Percentiles rank a stretch among this genome's conserved stretches.
Evolutionary conservation across 2,329 filamentous ascomycete species (phyloP).

Genomic region (Microcyclosporella mali): DNA sequence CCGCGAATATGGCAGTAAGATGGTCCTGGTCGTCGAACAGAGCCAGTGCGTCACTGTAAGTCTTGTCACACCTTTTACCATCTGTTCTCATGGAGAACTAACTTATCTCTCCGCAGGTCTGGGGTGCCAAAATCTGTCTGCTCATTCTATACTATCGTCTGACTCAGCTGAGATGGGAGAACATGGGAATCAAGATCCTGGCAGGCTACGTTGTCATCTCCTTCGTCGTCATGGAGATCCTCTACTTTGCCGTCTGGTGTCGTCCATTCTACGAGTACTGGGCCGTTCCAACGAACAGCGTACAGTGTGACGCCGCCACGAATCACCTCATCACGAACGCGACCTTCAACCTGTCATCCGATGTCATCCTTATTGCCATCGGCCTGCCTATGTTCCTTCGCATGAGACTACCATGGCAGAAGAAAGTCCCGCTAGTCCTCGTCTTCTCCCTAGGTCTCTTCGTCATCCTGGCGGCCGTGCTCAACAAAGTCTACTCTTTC

Average conservation of each 20-base stretch:
- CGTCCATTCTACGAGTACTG: constrained; percentile 35
- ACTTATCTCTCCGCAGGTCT: constrained; percentile 18
- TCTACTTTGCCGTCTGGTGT: constrained; percentile 38
- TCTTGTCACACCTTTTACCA: background rate
- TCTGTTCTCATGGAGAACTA: background rate
- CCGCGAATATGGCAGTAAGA: constrained; percentile 32
- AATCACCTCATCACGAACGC: constrained; percentile 36
- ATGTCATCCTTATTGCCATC: constrained; percentile 40
- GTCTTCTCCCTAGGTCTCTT: constrained; percentile 54
- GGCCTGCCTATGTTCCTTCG: constrained; percentile 42
- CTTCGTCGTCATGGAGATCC: constrained; percentile 36
- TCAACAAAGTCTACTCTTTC: constrained; percentile 60
- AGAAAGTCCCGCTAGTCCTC: constrained; percentile 49
- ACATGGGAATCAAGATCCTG: constrained; percentile 31
- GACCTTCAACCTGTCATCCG: constrained; percentile 42
- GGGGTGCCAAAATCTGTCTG: constrained; percentile 35
- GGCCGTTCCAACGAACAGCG: constrained; percentile 26
- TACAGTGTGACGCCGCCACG: constrained; percentile 38
- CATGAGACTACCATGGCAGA: constrained; percentile 38
- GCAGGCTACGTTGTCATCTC: constrained; percentile 31
- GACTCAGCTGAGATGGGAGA: constrained; percentile 32
- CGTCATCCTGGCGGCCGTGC: constrained; percentile 51
- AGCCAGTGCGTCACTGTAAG: constrained; percentile 28
- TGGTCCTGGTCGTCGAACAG: constrained; percentile 36
- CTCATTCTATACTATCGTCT: constrained; percentile 35